Conservation (phyloP, 1,284 basidiomycete species). For the Xerocomus nothofagi region DNA sequence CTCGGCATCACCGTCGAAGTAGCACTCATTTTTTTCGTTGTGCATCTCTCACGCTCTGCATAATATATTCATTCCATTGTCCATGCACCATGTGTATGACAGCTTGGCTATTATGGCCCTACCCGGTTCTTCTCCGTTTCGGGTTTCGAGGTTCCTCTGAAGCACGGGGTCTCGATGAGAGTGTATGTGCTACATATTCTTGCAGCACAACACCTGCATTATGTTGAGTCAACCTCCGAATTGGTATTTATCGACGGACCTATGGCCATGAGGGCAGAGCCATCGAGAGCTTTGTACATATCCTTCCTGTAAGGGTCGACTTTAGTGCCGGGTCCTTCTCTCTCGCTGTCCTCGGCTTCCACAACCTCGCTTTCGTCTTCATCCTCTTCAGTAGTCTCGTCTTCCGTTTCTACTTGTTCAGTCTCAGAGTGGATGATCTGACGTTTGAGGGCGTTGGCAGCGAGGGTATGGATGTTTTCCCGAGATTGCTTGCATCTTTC, state of each 20-base stretch:
- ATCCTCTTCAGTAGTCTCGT: conserved; percentile 24
- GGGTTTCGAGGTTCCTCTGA: conserved; percentile 1
- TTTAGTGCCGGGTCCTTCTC: conserved; percentile 8
- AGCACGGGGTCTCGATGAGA: conserved; percentile 5
- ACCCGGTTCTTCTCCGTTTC: conserved; percentile 14
- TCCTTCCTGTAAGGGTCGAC: conserved; percentile 41
- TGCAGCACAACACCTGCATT: conserved; percentile 64
- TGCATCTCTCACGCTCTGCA: conserved; percentile 1
- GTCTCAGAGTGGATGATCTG: conserved; percentile 18
- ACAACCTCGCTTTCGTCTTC: conserved; percentile 22
- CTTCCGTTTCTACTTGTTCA: conserved; percentile 20
- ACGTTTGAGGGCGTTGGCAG: conserved; percentile 11
- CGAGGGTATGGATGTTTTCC: conserved; percentile 27
- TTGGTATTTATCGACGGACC: conserved; percentile 42
- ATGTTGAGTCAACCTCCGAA: conserved; percentile 10
- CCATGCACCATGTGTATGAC: too few relatives aligned
- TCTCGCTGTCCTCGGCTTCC: conserved; percentile 12
- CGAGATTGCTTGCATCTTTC: conserved; percentile 8
- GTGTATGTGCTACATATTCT: conserved; percentile 50
- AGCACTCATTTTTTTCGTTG: conserved; percentile 1
- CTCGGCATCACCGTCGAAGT: conserved; percentile 12
- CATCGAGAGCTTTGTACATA: conserved; percentile 75
- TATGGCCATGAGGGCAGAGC: conserved; percentile 68
- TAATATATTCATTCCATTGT: conserved; percentile 10
- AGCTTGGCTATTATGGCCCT: background rate